Conservation (phyloP, 495 filamentous ascomycete genomes). For the Penicillium diatomitis region DNA sequence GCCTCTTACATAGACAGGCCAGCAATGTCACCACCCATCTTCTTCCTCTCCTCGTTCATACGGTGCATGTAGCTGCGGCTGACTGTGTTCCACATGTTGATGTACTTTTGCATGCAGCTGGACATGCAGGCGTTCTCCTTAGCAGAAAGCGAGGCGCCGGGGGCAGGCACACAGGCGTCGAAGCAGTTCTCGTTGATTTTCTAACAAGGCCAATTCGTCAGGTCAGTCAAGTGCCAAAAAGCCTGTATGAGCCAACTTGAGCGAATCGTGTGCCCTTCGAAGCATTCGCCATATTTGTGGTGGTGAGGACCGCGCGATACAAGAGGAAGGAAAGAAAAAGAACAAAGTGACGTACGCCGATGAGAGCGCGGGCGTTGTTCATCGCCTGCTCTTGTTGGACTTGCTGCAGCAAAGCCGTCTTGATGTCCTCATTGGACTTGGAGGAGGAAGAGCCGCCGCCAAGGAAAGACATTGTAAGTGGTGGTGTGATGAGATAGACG, state of each 20-base stretch:
- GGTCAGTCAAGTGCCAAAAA: not conserved
- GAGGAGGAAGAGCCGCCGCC: slow-evolving; percentile 21
- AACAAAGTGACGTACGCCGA: slow-evolving; percentile 49
- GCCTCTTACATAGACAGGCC: slow-evolving; percentile 10
- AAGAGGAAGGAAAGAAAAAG: not conserved
- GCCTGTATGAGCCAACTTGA: no score
- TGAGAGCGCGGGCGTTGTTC: slow-evolving; percentile 62
- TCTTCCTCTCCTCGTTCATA: slow-evolving; percentile 54
- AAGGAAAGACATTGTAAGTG: slow-evolving; percentile 33
- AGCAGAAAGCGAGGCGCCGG: slow-evolving; percentile 63
- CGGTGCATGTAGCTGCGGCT: slow-evolving; percentile 64
- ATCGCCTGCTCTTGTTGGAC: slow-evolving; percentile 66
- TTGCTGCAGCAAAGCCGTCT: slow-evolving; percentile 63
- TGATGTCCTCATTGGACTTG: slow-evolving; percentile 48
- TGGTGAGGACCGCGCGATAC: not conserved
- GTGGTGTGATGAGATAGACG: not conserved
- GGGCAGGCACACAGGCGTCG: slow-evolving; percentile 81
- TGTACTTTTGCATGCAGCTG: slow-evolving; percentile 96
- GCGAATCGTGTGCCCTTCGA: no score
- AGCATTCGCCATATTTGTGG: no score
- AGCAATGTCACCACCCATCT: slow-evolving; percentile 18
- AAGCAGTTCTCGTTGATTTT: slow-evolving; percentile 98
- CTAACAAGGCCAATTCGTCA: slow-evolving; percentile 31
- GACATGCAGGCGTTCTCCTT: slow-evolving; percentile 71
- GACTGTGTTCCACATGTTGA: slow-evolving; percentile 82